phyloP scores from a whole-genome alignment of 2,329 filamentous ascomycete genomes.

The Fusarium sp. region DNA sequence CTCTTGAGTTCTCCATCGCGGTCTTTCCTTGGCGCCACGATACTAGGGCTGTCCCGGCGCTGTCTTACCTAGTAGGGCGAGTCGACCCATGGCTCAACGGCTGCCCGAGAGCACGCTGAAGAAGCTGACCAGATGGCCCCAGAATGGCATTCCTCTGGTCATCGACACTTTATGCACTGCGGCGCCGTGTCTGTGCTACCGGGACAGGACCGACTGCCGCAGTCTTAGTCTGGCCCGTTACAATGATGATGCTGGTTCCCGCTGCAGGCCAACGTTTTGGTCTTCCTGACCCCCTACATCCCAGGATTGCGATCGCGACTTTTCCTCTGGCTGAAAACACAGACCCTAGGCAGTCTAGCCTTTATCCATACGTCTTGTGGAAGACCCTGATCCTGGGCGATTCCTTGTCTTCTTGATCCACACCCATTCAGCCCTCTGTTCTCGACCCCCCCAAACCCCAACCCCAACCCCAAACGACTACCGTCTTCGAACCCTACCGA shows the following conservation, averaged over 20 bases:
- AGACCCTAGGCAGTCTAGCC: slow-evolving; percentile 7
- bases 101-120: slow-evolving; percentile 8
- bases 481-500: slow-evolving; percentile 45
- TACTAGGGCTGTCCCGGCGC: slow-evolving; percentile 28
- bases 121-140: slow-evolving; percentile 21
- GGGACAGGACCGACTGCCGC: slow-evolving; percentile 30
- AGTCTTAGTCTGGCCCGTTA: slow-evolving; percentile 25
- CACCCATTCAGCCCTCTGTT: slow-evolving; percentile 44
- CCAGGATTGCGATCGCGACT: slow-evolving; percentile 17
- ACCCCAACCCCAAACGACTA: slow-evolving; percentile 46
- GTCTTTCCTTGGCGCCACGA: slow-evolving; percentile 33
- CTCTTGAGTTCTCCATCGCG: slow-evolving; percentile 34
- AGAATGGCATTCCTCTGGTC: slow-evolving; percentile 25
- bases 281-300: slow-evolving; percentile 12
- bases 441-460: slow-evolving; percentile 37
- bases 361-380: slow-evolving; percentile 20
- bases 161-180: slow-evolving; percentile 35
- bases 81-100: slow-evolving; percentile 23
- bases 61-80: slow-evolving; percentile 26
- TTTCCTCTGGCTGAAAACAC: slow-evolving; percentile 22
- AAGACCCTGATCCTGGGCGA: slow-evolving; percentile 34
- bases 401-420: slow-evolving; percentile 35
- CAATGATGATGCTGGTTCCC: slow-evolving; percentile 43
- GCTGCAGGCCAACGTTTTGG: slow-evolving; percentile 38
- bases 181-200: slow-evolving; percentile 39